Base-by-base conservation (phyloP, 2,329 filamentous ascomycete genomes). In the Arthrobotrys pseudoclavata region DNA sequence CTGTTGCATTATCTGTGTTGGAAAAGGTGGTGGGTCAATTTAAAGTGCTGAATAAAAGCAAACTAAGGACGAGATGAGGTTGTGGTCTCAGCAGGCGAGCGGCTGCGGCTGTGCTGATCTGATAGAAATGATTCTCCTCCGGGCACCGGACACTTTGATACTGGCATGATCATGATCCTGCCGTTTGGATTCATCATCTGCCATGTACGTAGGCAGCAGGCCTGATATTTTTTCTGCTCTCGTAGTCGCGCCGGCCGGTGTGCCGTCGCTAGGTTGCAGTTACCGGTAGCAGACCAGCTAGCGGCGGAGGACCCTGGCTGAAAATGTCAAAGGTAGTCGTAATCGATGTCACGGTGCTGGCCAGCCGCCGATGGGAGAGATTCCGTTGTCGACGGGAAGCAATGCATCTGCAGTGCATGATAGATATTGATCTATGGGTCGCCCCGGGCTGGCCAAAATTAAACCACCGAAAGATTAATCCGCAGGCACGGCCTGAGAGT, bases 171-270 rank as follows among this genome's bases (percentile, higher is more conserved):
- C 52, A 57, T 57, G 52, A 40, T 53, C 24, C 50, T 31, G 26
- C 26, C 13, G 1, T 31, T 5, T 7, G 22, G 5, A 31, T 15
- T 52, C 37, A 52, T 37, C 29, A 34, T 60, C 26, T 20, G 18
- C 10, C 13, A 40, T 40, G 9, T 5, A 37, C 34, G 31, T 42
- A 12, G 22, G 42, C 24, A 34, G 42, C 40, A 63, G 60, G 55
- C 55, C 55, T 60, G 55, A 24, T 63, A 13, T n/a, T 40, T 52
- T 66, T 66, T 37, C 3, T 40, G 22, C 50, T 60, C 61, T 66
- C 60, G 69, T 72, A 22, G 69, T 66, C 50, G 69, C 69, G 69
- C 69, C 60, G 69, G 53, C 69, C 69, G 69, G 47, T 52, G 15
- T 60, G 50, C 69, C 69, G 69, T 61, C 61, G 57, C 57, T 26